phyloP scores from a whole-genome alignment of 2,329 filamentous ascomycete species.

The Fusarium nurragi region DNA sequence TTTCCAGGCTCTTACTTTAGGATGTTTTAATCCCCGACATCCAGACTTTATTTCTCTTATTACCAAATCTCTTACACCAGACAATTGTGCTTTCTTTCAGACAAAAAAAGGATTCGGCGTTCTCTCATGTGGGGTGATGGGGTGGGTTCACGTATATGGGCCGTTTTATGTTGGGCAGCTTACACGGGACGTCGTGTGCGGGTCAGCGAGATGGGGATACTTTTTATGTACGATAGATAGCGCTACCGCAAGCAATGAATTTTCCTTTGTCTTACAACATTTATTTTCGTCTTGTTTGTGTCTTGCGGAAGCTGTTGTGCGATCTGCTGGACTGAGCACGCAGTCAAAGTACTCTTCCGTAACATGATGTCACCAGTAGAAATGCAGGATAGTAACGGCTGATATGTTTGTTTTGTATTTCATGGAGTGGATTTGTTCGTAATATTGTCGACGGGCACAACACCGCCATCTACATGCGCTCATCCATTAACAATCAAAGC shows the following conservation, averaged over 20 bases:
- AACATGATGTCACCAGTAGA: background rate
- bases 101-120: slow-evolving; percentile 38
- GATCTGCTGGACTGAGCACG: background rate
- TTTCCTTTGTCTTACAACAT: slow-evolving; percentile 5
- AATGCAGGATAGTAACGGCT: background rate
- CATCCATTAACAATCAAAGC: background rate
- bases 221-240: slow-evolving; percentile 35
- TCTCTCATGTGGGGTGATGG: slow-evolving; percentile 20
- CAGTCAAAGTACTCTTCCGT: background rate
- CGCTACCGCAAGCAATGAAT: slow-evolving; percentile 11
- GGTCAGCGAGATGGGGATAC: slow-evolving; percentile 9
- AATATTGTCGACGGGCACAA: too few species aligned
- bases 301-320: background rate
- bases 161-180: slow-evolving; percentile 7
- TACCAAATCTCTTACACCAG: slow-evolving; percentile 15
- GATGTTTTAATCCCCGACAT: background rate
- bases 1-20: background rate
- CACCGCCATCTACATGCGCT: too few species aligned
- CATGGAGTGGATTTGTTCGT: too few species aligned
- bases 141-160: slow-evolving; percentile 1
- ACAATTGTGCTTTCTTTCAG: slow-evolving; percentile 19
- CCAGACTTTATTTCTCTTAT: slow-evolving; percentile 1
- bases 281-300: background rate
- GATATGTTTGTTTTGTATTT: too few species aligned
- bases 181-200: slow-evolving; percentile 14